phyloP scores from a whole-genome alignment of 805 yeast species.

The Metschnikowia henanensis region DNA sequence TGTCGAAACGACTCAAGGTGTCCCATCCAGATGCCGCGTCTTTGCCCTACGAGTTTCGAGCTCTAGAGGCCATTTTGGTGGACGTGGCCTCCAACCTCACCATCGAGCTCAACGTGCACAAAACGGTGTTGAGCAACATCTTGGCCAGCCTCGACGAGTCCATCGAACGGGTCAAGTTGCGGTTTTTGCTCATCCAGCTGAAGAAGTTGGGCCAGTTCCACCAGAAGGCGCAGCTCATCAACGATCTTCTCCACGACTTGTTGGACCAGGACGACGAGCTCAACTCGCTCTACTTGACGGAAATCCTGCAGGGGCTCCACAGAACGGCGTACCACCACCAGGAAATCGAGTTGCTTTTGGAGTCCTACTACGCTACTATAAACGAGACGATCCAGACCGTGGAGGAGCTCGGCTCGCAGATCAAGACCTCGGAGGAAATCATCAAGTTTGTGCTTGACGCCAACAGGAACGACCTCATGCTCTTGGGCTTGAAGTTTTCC shows the following conservation, averaged over 20 bases:
- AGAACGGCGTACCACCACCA: slow-evolving; percentile 66
- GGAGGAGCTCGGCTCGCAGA: slow-evolving; percentile 75
- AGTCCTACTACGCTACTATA: slow-evolving; percentile 84
- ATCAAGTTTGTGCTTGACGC: slow-evolving; percentile 91
- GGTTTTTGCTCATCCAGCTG: slow-evolving; percentile 78
- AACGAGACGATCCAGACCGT: slow-evolving; percentile 94
- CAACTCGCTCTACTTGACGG: slow-evolving; percentile 78
- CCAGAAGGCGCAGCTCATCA: slow-evolving; percentile 77
- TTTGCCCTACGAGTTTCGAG: slow-evolving; percentile 87
- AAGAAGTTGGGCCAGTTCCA: slow-evolving; percentile 82
- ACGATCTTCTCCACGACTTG: slow-evolving; percentile 83
- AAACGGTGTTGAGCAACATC: slow-evolving; percentile 71
- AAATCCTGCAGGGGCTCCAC: slow-evolving; percentile 43
- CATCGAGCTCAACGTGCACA: slow-evolving; percentile 85
- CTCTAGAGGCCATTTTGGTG: slow-evolving; percentile 82
- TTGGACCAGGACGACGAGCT: slow-evolving; percentile 87
- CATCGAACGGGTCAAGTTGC: slow-evolving; percentile 75
- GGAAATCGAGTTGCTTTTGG: slow-evolving; percentile 87
- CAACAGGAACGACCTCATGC: slow-evolving; percentile 90
- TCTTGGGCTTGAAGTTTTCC: slow-evolving; percentile 79
- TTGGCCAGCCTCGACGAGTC: slow-evolving; percentile 77
- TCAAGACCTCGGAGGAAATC: slow-evolving; percentile 91
- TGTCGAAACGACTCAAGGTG: slow-evolving; percentile 37
- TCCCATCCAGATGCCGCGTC: slow-evolving; percentile 26
- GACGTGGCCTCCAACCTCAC: slow-evolving; percentile 76